Evolutionary conservation across 495 filamentous ascomycete species (phyloP).

Genomic region (Podospora pseudopauciseta): DNA sequence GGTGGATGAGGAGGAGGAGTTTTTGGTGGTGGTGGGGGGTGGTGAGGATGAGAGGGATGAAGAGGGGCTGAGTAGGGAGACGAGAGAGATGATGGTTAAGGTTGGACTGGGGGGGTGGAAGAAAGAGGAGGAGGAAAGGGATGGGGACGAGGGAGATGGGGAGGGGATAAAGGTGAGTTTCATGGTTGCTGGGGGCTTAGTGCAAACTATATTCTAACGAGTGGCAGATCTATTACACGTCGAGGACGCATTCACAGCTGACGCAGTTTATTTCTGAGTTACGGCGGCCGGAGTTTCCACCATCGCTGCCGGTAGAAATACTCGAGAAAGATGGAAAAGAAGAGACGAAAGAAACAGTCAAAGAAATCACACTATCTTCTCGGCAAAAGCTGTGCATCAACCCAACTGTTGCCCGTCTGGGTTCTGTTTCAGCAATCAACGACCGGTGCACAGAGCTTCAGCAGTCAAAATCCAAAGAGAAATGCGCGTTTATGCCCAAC

Average conservation of each 20-base stretch:
- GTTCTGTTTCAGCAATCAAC: constrained; percentile 79
- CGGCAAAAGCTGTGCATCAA: constrained; percentile 94
- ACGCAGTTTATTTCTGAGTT: constrained; percentile 92
- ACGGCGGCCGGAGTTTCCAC: constrained; percentile 73
- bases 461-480: constrained; percentile 65
- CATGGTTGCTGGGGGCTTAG: too few species aligned
- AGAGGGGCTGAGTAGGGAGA: constrained; percentile 57
- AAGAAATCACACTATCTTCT: constrained; percentile 84
- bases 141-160: constrained; percentile 51
- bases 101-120: constrained; percentile 35
- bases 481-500: constrained; percentile 75
- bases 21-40: constrained; percentile 76
- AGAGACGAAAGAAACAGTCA: constrained; percentile 60
- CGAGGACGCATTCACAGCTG: constrained; percentile 90
- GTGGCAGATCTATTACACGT: constrained; percentile 79
- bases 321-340: constrained; percentile 24
- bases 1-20: constrained; percentile 66
- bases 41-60: constrained; percentile 53
- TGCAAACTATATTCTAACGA: constrained; percentile 6
- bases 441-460: constrained; percentile 93
- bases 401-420: constrained; percentile 66
- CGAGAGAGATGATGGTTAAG: constrained; percentile 61
- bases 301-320: constrained; percentile 41
- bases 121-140: constrained; percentile 38
- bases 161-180: constrained; percentile 57